Conservation (phyloP, 78 protist species). For the Dictyostelium brefeldianum region DNA sequence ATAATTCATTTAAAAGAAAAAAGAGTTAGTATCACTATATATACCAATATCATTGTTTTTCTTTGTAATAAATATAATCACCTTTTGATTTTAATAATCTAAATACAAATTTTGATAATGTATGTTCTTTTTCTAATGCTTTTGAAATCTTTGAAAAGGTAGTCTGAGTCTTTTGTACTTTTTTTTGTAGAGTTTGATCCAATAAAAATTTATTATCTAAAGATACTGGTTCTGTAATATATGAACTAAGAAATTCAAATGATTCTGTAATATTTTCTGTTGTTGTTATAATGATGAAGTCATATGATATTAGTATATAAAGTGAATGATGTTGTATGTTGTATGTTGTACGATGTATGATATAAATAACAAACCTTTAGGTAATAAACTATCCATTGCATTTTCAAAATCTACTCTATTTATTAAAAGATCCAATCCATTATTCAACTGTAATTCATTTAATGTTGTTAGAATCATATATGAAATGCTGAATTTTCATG, state of each 20-base stretch:
- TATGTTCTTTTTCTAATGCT: conserved; percentile 62
- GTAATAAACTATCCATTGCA: conserved; percentile 31
- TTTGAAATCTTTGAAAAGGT: conserved; percentile 52
- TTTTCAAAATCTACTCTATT: conserved; percentile 48
- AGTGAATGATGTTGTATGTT: background rate
- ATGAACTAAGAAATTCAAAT: conserved; percentile 36
- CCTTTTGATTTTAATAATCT: conserved; percentile 68
- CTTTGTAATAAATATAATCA: background rate
- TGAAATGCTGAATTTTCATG: background rate
- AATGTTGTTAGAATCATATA: too few relatives aligned
- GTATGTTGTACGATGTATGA: too few relatives aligned
- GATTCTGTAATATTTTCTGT: conserved; percentile 11
- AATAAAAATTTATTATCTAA: conserved; percentile 32
- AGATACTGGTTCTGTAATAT: conserved; percentile 38
- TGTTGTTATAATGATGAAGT: too few relatives aligned
- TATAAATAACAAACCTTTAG: background rate
- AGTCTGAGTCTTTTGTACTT: conserved; percentile 51
- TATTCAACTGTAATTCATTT: conserved; percentile 19
- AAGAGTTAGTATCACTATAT: background rate
- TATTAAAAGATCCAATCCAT: conserved; percentile 52
- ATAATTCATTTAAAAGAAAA: background rate
- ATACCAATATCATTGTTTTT: too few relatives aligned
- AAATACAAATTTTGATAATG: conserved; percentile 40
- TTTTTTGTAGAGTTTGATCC: conserved; percentile 48
- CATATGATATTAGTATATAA: background rate